These are phyloP conservation scores for Cyberlindnera maclurae DNA, from an alignment of 805 yeast species.

Conservation along the genomic window DNA sequence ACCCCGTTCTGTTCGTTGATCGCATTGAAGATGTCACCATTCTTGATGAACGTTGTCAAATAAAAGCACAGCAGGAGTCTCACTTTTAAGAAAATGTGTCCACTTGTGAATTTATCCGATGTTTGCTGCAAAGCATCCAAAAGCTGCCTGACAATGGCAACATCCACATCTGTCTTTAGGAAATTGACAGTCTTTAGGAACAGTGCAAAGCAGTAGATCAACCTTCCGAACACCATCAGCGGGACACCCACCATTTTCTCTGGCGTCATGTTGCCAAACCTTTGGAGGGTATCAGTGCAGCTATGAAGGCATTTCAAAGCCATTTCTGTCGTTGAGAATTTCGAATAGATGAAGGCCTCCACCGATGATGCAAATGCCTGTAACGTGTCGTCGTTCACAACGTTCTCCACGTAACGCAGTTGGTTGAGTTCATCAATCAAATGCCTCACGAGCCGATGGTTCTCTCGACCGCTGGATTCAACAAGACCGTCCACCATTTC, in stretches of 20 bases:
- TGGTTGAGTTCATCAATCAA: constrained; percentile 14
- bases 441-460: constrained; percentile 12
- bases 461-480: constrained; percentile 11
- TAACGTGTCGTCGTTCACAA: constrained; percentile 8
- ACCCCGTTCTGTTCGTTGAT: constrained; percentile 12
- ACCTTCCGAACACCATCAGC: constrained; percentile 19
- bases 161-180: constrained; percentile 16
- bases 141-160: constrained; percentile 9
- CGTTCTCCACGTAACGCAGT: constrained; percentile 5
- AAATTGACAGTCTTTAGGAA: constrained; percentile 18
- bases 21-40: constrained; percentile 18
- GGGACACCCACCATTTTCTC: constrained; percentile 16
- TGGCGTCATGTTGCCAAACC: constrained; percentile 12
- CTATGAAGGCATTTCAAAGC: constrained; percentile 19
- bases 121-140: constrained; percentile 14
- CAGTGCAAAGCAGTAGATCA: constrained; percentile 24
- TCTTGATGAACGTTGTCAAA: constrained; percentile 23
- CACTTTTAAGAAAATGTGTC: constrained; percentile 18
- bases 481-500: constrained; percentile 41
- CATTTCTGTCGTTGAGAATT: constrained; percentile 11
- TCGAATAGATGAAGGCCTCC: constrained; percentile 22
- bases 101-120: constrained; percentile 10
- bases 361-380: constrained; percentile 19
- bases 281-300: constrained; percentile 13
- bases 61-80: constrained; percentile 21